These are phyloP conservation scores for Pluteus cervinus DNA, from an alignment of 768 basidiomycete species.

Conservation along the genomic window DNA sequence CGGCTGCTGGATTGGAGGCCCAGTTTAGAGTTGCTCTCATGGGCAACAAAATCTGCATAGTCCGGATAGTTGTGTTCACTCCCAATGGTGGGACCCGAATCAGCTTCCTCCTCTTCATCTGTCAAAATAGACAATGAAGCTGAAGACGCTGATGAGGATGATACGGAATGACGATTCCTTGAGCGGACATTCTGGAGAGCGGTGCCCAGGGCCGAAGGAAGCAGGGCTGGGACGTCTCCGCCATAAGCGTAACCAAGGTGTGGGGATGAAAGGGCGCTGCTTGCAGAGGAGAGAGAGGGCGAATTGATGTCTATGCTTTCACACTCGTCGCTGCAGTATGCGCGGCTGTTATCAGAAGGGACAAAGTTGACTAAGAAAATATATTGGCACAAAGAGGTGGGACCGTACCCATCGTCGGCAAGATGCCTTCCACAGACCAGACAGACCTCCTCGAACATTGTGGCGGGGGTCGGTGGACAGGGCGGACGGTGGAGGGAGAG, in stretches of 20 bases:
- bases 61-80: conserved; percentile 25
- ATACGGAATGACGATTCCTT: conserved; percentile 47
- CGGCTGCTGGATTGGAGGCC: too few relatives aligned
- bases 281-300: conserved; percentile 60
- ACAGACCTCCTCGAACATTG: conserved; percentile 79
- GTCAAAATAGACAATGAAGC: conserved; percentile 59
- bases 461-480: conserved; percentile 6
- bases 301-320: conserved; percentile 57
- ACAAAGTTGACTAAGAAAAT: conserved; percentile 10
- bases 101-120: conserved; percentile 62
- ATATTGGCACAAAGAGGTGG: conserved; percentile 12
- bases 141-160: conserved; percentile 62
- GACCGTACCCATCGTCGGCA: conserved; percentile 51
- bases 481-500: conserved; percentile 7
- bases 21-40: conserved; percentile 39
- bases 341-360: conserved; percentile 34
- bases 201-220: conserved; percentile 60
- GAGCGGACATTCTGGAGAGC: conserved; percentile 39
- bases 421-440: conserved; percentile 66
- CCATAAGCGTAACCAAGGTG: conserved; percentile 45
- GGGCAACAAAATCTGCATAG: conserved; percentile 32
- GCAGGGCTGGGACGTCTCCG: conserved; percentile 59
- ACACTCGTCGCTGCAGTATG: conserved; percentile 70
- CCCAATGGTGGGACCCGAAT: conserved; percentile 25
- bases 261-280: conserved; percentile 67